A percentile compares a stretch with the other conserved stretches of the same genome.
phyloP scores from a whole-genome alignment of 2,329 filamentous ascomycete species.

The Coccinonectria pachysandricola region DNA sequence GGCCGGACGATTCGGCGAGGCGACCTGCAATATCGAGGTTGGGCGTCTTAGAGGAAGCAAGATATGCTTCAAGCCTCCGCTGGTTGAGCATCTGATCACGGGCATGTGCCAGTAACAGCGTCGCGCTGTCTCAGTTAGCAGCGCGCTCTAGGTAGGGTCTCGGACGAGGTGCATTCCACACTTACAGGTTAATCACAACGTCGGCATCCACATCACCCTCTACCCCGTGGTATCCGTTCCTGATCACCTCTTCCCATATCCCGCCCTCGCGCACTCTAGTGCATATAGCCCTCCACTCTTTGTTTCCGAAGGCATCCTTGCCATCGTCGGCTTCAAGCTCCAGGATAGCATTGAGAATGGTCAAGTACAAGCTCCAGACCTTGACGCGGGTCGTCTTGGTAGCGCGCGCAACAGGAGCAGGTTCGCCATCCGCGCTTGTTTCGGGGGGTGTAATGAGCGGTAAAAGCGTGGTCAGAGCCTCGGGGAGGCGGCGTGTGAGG shows the following conservation, averaged over 20 bases:
- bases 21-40: slow-evolving; percentile 61
- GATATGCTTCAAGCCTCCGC: slow-evolving; percentile 75
- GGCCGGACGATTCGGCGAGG: slow-evolving; percentile 38
- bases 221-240: slow-evolving; percentile 74
- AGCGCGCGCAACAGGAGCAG: slow-evolving; percentile 68
- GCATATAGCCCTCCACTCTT: slow-evolving; percentile 75
- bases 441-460: slow-evolving; percentile 62
- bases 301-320: slow-evolving; percentile 74
- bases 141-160: slow-evolving; percentile 1
- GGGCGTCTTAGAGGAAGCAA: slow-evolving; percentile 65
- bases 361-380: slow-evolving; percentile 95
- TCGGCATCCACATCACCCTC: slow-evolving; percentile 91
- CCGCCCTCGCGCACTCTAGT: slow-evolving; percentile 77
- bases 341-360: slow-evolving; percentile 80
- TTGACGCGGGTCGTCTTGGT: slow-evolving; percentile 81
- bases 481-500: slow-evolving; percentile 83
- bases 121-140: slow-evolving; percentile 51
- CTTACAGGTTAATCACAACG: slow-evolving; percentile 80
- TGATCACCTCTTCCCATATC: slow-evolving; percentile 90
- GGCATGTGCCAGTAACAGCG: slow-evolving; percentile 82
- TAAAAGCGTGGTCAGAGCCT: slow-evolving; percentile 75
- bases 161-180: slow-evolving; percentile 8
- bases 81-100: slow-evolving; percentile 77
- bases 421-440: slow-evolving; percentile 39
- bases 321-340: slow-evolving; percentile 86